These are phyloP conservation scores for Caryopteris hybrid DNA, from an alignment of 305 asterid genomes.

Conservation along the genomic window DNA sequence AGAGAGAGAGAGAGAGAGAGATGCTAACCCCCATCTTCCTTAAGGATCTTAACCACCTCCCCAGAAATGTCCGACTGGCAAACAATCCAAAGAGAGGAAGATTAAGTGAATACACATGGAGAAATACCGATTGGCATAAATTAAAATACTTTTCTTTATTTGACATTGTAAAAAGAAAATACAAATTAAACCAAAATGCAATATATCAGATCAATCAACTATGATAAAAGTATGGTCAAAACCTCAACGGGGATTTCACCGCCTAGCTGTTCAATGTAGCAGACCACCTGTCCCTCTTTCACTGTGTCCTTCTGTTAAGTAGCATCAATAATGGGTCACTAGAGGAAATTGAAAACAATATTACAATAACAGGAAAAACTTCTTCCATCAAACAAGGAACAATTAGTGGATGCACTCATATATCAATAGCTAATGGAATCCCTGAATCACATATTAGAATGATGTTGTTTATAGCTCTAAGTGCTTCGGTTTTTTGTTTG, in stretches of 20 bases:
- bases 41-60: slow-evolving; percentile 74
- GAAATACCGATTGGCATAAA: neutral
- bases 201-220: neutral
- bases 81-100: neutral
- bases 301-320: slow-evolving; percentile 64
- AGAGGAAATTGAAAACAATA: neutral
- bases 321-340: neutral
- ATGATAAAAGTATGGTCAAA: slow-evolving; percentile 8
- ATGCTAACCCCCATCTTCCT: slow-evolving; percentile 70
- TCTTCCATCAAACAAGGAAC: too few relatives aligned
- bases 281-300: slow-evolving; percentile 84
- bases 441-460: neutral
- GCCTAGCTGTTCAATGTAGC: slow-evolving; percentile 91
- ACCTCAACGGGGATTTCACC: slow-evolving; percentile 83
- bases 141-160: neutral
- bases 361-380: too few relatives aligned
- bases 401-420: neutral
- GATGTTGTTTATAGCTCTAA: neutral
- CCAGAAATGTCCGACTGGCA: slow-evolving; percentile 66
- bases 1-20: neutral
- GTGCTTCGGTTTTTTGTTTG: too few relatives aligned
- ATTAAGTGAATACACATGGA: neutral
- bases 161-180: neutral
- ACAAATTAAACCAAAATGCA: neutral
- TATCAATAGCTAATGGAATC: neutral